A percentile compares a stretch with the other conserved stretches of the same genome.
Conservation (phyloP, 2,329 filamentous ascomycete species). For the Penicillium sp. region DNA sequence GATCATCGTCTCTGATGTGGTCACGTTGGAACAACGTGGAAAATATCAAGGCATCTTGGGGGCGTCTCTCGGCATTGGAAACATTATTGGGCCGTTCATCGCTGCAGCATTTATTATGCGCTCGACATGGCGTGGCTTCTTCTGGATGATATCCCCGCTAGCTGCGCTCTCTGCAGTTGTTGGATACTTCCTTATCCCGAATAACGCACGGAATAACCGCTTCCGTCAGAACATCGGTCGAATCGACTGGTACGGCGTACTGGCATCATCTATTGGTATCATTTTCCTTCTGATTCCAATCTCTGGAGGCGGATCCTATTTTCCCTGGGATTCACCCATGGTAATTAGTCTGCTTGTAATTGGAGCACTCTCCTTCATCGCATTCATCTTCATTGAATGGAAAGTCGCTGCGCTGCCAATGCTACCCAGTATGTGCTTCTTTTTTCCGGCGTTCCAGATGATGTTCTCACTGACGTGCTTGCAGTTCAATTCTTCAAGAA, state of each 20-base stretch:
- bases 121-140: conserved; percentile 52
- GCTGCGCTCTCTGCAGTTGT: conserved; percentile 52
- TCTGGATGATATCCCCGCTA: conserved; percentile 58
- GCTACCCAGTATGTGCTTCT: conserved; percentile 51
- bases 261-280: conserved; percentile 59
- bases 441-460: neutral
- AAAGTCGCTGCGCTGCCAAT: conserved; percentile 61
- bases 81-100: conserved; percentile 53
- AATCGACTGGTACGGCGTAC: conserved; percentile 63
- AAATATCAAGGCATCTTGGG: conserved; percentile 57
- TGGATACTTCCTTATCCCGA: conserved; percentile 57
- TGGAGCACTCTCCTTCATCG: conserved; percentile 50
- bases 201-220: conserved; percentile 53
- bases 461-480: conserved; percentile 12
- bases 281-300: conserved; percentile 66
- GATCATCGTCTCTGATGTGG: conserved; percentile 65
- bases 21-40: conserved; percentile 62
- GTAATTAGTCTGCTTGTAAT: conserved; percentile 63
- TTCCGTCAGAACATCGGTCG: conserved; percentile 55
- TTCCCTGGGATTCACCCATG: conserved; percentile 60
- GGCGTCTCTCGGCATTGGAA: conserved; percentile 50
- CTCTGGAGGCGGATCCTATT: conserved; percentile 63
- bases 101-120: conserved; percentile 51
- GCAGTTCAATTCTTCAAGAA: conserved; percentile 57
- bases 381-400: conserved; percentile 61